Base-by-base conservation (phyloP, 192 early-diverging fungal genomes). In the Coemansia sp. region DNA sequence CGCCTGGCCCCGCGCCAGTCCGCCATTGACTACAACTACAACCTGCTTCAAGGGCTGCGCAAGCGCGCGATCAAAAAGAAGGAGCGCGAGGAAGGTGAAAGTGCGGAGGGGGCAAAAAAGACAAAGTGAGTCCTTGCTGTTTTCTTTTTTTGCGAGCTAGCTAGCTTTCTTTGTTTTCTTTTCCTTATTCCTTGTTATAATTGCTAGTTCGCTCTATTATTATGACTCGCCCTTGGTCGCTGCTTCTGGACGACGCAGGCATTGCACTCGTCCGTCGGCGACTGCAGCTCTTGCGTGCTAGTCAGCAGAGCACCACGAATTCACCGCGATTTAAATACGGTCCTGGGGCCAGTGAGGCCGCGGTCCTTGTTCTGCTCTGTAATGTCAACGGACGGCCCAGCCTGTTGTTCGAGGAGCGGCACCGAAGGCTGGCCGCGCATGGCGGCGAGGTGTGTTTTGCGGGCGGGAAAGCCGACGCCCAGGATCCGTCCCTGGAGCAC, bases 381-480 rank as follows among this genome's bases (percentile, higher is more conserved):
- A 75, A 70, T 7, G 78, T 81, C 3, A 56, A 85, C 29, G 78
- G 75, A 6, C 57, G 80, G 25, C 81, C 83, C 10, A 83, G 83
- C 46, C 71, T 95, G 14, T 61, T 95, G 1, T 91, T 95, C 56
- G 91, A 90, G 8, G 79, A 91, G 27, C 83, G 93, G 15, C 79
- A 79, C 32, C 53, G 58, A 3, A 63, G 68, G 26, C 77, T 95
- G 65, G 62, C 83, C 30, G 64, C 82, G 25, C 93, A 95, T 59
- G 73, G 70, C 21, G 91, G 91, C 7, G 90, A 93, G 63, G 83
- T 86, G 31, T 89, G 88, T 37, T 88, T 90, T 63, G 83, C 88
- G 3, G 88, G 88, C 11, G 88, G 88, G n/a, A 88, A 84, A 61
- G 74, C 70, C 29, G 90, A 92, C 39, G 49, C 58, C 0, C 45